A percentile compares a stretch with the other conserved stretches of the same genome.
Evolutionary conservation across 1,139 yeast species (phyloP).

Genomic region (Pichia sp.): DNA sequence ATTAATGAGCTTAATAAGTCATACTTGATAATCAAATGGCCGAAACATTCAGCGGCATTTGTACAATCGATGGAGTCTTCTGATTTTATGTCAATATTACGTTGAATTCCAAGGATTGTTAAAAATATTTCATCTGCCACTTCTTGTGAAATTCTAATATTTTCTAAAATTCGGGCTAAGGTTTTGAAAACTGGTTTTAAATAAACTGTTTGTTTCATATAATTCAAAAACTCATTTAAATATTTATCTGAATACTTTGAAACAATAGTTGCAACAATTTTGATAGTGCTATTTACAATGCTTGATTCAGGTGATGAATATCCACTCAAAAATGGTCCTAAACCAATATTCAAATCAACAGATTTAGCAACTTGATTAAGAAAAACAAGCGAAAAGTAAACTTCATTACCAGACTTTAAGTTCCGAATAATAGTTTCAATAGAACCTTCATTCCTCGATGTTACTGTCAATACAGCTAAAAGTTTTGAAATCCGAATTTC

Average conservation of each 20-base stretch:
- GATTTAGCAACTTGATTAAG: conserved; percentile 43
- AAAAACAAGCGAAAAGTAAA: conserved; percentile 33
- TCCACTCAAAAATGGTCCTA: conserved; percentile 32
- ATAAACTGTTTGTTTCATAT: conserved; percentile 20
- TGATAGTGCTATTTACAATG: conserved; percentile 43
- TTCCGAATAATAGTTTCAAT: conserved; percentile 32
- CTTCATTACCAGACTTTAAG: conserved; percentile 27
- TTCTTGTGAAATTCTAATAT: conserved; percentile 14
- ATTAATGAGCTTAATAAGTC: conserved; percentile 14
- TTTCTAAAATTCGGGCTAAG: conserved; percentile 35
- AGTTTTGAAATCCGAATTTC: conserved; percentile 30
- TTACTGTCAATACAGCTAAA: conserved; percentile 38
- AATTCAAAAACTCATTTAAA: conserved; percentile 32
- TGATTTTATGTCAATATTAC: conserved; percentile 7
- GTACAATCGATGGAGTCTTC: conserved; percentile 27
- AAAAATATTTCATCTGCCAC: conserved; percentile 25
- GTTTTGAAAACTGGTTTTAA: conserved; percentile 30
- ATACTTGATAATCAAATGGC: conserved; percentile 27
- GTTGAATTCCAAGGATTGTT: conserved; percentile 19
- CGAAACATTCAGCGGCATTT: conserved; percentile 34
- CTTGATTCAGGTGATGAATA: conserved; percentile 33
- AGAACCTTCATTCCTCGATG: conserved; percentile 31
- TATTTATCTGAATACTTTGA: conserved; percentile 34
- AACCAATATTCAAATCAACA: conserved; percentile 27
- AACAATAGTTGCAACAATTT: conserved; percentile 47